A percentile compares a stretch with the other conserved stretches of the same genome.
Evolutionary conservation across 2,329 filamentous ascomycete genomes (phyloP).

Genomic region (Cladophialophora yegresii): DNA sequence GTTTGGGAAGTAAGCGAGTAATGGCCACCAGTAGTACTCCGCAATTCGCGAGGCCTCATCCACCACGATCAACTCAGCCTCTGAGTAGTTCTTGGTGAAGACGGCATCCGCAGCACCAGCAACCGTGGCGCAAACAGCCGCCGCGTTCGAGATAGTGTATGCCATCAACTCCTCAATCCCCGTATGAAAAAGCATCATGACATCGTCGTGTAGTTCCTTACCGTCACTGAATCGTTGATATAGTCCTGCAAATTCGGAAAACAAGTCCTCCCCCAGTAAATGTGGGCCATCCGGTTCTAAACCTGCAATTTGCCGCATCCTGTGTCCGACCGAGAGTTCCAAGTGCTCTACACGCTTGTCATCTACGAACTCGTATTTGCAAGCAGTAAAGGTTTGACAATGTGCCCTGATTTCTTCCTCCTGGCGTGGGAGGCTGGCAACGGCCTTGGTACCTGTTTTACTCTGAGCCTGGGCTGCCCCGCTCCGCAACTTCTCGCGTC

Average conservation of each 20-base stretch:
- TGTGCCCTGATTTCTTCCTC: not conserved
- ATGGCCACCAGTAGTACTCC: constrained; percentile 18
- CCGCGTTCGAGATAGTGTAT: constrained; percentile 11
- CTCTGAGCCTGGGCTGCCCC: not conserved
- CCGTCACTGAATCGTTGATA: not conserved
- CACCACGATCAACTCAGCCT: constrained; percentile 18
- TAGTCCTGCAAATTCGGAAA: not conserved
- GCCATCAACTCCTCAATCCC: not conserved
- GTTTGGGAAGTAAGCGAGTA: constrained; percentile 14
- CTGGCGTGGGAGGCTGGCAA: not conserved
- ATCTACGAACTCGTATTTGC: constrained; percentile 7
- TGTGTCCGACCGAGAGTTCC: constrained; percentile 19
- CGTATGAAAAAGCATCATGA: not conserved
- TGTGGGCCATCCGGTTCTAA: not conserved
- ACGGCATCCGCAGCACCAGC: constrained; percentile 13
- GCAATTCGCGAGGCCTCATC: constrained; percentile 21
- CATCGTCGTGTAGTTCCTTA: not conserved
- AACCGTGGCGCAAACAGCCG: constrained; percentile 16
- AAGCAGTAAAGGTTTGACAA: not conserved
- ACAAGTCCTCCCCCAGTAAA: not conserved
- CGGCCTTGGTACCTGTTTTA: not conserved
- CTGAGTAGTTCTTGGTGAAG: not conserved
- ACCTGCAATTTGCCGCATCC: constrained; percentile 12
- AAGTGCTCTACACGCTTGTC: constrained; percentile 16
- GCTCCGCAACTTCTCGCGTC: not conserved